phyloP scores from a whole-genome alignment of 805 yeast genomes.

The Lipomyces spencermartinsiae region DNA sequence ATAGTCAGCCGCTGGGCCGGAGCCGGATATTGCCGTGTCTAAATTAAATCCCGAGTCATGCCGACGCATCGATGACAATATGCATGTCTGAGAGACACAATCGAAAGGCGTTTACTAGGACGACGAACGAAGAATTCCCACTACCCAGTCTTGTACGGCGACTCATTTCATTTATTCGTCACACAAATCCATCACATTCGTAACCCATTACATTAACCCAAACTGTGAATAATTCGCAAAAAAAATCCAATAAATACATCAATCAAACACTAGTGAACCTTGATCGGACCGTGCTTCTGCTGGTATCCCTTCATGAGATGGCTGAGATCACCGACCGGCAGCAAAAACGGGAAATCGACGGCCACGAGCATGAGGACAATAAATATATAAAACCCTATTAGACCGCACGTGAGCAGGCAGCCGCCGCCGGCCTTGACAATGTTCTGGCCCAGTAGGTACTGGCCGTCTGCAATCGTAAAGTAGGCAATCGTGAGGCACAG shows the following conservation, averaged over 20 bases:
- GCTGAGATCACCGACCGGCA: conserved; percentile 37
- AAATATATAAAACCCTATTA: conserved; percentile 34
- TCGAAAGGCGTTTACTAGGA: too few species aligned
- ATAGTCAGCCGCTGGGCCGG: too few species aligned
- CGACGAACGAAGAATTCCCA: too few species aligned
- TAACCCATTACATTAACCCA: too few species aligned
- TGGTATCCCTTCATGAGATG: conserved; percentile 34
- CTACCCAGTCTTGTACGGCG: too few species aligned
- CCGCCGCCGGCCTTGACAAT: conserved; percentile 37
- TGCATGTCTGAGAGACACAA: too few species aligned
- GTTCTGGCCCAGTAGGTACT: conserved; percentile 6
- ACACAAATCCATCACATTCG: too few species aligned
- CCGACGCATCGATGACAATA: too few species aligned
- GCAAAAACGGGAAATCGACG: conserved; percentile 35
- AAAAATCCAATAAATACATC: not conserved
- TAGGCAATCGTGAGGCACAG: conserved; percentile 31
- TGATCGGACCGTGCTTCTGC: conserved; percentile 34
- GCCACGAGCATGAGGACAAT: conserved; percentile 36
- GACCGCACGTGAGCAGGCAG: conserved; percentile 28
- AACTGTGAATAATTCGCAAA: not conserved
- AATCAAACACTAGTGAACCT: conserved; percentile 3
- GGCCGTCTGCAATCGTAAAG: conserved; percentile 21
- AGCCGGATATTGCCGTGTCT: too few species aligned
- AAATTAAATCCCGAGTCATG: too few species aligned
- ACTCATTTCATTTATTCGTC: too few species aligned